Conservation (phyloP, 164 flowering plant genomes). For the Magnolia kwangsiensis region DNA sequence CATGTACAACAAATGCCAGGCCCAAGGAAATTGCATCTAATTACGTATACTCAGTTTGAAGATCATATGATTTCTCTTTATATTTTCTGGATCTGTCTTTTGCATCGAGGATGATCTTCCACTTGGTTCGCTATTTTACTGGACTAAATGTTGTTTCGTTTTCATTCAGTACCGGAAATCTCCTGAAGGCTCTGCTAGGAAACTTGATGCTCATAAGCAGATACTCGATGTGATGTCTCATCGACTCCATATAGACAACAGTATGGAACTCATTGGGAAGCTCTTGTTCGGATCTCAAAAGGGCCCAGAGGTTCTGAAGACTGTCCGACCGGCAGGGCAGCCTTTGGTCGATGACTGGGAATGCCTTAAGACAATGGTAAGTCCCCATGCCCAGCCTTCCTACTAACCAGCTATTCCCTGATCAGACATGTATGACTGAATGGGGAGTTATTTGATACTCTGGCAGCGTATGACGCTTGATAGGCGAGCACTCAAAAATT, state of each 20-base stretch:
- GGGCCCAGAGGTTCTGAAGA: constrained; percentile 47
- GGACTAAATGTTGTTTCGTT: neutral
- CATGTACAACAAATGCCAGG: neutral
- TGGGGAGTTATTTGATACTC: too few relatives aligned
- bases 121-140: neutral
- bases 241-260: constrained; percentile 60
- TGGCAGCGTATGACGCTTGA: too few relatives aligned
- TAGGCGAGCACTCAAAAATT: too few relatives aligned
- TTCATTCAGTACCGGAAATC: constrained; percentile 55
- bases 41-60: too few relatives aligned
- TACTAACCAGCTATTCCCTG: too few relatives aligned
- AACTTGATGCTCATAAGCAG: constrained; percentile 59
- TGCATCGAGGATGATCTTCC: neutral
- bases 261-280: constrained; percentile 60
- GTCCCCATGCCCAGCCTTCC: neutral
- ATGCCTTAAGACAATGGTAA: constrained; percentile 82
- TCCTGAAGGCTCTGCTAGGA: constrained; percentile 63
- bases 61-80: neutral
- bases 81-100: neutral
- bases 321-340: constrained; percentile 61
- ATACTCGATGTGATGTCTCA: constrained; percentile 69
- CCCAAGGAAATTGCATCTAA: too few relatives aligned
- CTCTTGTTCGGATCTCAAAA: constrained; percentile 66
- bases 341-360: constrained; percentile 88
- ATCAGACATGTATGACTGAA: too few relatives aligned